A percentile compares a stretch with the other conserved stretches of the same genome.
Evolutionary conservation across 805 yeast species (phyloP).

Genomic region (Spencermartinsiella europaea): DNA sequence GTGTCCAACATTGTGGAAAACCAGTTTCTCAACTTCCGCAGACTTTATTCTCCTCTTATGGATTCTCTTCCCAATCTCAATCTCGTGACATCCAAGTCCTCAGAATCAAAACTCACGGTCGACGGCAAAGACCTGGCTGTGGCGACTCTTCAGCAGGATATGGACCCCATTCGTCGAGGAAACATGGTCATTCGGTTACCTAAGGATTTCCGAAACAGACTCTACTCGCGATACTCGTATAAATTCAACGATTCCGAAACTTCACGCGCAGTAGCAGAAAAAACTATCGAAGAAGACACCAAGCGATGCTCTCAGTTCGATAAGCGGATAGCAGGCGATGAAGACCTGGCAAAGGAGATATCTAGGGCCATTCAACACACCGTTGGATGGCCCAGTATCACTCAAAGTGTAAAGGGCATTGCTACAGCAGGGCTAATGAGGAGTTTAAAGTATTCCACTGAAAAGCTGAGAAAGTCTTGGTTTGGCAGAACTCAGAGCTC

Average conservation of each 20-base stretch:
- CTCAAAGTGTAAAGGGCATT: constrained; percentile 78
- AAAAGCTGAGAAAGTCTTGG: constrained; percentile 46
- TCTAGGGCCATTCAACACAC: constrained; percentile 44
- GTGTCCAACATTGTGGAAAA: constrained; percentile 77
- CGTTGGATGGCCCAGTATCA: constrained; percentile 61
- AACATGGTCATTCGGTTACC: constrained; percentile 47
- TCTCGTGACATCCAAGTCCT: constrained; percentile 11
- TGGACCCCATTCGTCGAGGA: constrained; percentile 37
- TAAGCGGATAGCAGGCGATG: constrained; percentile 40
- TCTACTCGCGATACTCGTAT: constrained; percentile 30
- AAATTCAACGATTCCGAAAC: constrained; percentile 1
- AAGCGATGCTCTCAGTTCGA: constrained; percentile 34
- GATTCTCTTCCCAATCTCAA: constrained; percentile 37
- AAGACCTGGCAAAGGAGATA: constrained; percentile 34
- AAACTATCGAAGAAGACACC: constrained; percentile 10
- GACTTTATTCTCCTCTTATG: constrained; percentile 66
- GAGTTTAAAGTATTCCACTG: constrained; percentile 68
- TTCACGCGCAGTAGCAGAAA: neutral
- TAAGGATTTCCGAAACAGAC: constrained; percentile 38
- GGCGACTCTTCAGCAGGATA: constrained; percentile 31
- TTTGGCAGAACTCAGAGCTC: constrained; percentile 6
- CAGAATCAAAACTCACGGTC: constrained; percentile 17
- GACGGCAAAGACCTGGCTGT: constrained; percentile 28
- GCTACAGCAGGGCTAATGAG: constrained; percentile 79
- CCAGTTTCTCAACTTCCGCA: constrained; percentile 64